A percentile compares a stretch with the other conserved stretches of the same genome.
phyloP scores from a whole-genome alignment of 164 flowering plant genomes.

The Aristolochia contorta region DNA sequence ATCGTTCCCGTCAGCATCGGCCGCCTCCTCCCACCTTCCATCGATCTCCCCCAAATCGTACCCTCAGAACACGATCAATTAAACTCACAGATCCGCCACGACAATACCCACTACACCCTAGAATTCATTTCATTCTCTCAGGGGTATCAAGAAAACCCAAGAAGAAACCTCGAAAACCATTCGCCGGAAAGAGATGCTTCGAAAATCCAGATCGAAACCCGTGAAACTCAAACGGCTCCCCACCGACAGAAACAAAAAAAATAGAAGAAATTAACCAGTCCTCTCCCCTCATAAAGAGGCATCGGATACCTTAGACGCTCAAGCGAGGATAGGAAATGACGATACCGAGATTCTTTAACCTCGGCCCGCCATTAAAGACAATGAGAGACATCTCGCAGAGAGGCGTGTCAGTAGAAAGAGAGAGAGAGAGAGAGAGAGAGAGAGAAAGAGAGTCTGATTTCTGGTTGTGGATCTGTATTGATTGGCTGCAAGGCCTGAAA shows the following conservation, averaged over 20 bases:
- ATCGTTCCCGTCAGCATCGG: slow-evolving; percentile 7
- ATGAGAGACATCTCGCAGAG: neutral
- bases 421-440: neutral
- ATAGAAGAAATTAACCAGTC: too few species aligned
- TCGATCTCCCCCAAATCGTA: neutral
- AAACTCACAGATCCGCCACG: neutral
- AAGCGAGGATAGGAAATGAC: neutral
- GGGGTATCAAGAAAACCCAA: too few species aligned
- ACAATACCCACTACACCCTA: too few species aligned
- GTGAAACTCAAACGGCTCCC: too few species aligned
- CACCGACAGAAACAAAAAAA: too few species aligned
- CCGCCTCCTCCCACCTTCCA: slow-evolving; percentile 9
- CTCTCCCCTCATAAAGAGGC: neutral
- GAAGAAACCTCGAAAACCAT: too few species aligned
- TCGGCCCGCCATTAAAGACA: slow-evolving; percentile 1
- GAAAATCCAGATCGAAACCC: too few species aligned
- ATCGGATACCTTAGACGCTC: neutral
- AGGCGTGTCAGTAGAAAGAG: neutral
- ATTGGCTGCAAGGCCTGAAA: too few species aligned
- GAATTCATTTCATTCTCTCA: too few species aligned
- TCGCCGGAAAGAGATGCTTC: too few species aligned
- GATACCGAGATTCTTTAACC: neutral
- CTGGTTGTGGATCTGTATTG: too few species aligned
- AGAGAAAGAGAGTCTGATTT: neutral
- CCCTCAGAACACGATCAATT: neutral